These are phyloP conservation scores for Solanum okadae DNA, from an alignment of 257 asterid genomes.

Conservation along the genomic window DNA sequence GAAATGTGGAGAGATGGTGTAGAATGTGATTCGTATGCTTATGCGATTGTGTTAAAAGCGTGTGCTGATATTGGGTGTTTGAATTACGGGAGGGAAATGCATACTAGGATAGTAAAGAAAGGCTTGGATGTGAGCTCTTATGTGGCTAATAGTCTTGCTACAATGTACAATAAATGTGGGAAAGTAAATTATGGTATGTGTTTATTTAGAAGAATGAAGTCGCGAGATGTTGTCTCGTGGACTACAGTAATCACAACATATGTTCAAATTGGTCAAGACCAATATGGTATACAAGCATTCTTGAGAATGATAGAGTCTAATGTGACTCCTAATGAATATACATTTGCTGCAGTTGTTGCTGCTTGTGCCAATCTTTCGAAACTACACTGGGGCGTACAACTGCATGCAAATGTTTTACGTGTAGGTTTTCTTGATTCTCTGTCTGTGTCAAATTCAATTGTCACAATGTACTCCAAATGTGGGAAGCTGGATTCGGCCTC, in stretches of 20 bases:
- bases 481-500: conserved; percentile 40
- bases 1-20: conserved; percentile 68
- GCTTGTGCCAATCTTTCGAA: conserved; percentile 57
- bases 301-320: conserved; percentile 45
- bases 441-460: conserved; percentile 70
- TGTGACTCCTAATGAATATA: conserved; percentile 62
- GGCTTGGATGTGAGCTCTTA: conserved; percentile 55
- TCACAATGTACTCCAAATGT: conserved; percentile 72
- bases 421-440: conserved; percentile 42
- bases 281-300: conserved; percentile 48
- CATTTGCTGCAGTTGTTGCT: conserved; percentile 70
- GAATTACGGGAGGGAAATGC: conserved; percentile 67
- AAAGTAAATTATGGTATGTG: conserved; percentile 42
- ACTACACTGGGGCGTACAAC: conserved; percentile 64
- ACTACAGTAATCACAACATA: conserved; percentile 56
- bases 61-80: conserved; percentile 63
- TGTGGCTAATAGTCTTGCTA: conserved; percentile 68
- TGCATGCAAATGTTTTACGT: conserved; percentile 58
- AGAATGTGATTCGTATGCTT: conserved; percentile 58
- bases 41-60: conserved; percentile 80
- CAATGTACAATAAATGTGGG: conserved; percentile 86
- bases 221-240: conserved; percentile 86
- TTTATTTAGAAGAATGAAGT: conserved; percentile 51
- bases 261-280: conserved; percentile 56
- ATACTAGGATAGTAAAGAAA: conserved; percentile 49